Conservation (phyloP, 164 flowering plant genomes). For the Stephania cephalantha region DNA sequence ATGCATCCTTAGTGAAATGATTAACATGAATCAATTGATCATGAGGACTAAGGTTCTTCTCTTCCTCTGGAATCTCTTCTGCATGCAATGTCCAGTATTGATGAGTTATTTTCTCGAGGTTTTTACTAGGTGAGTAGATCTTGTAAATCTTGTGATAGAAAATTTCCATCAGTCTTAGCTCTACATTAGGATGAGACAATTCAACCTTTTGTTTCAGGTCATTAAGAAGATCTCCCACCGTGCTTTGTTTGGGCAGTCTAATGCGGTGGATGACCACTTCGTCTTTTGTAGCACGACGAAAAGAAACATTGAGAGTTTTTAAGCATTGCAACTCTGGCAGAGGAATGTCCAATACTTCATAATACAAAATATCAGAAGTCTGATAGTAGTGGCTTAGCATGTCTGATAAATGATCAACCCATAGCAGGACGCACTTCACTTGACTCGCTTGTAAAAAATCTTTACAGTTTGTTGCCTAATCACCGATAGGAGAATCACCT, state of each 20-base stretch:
- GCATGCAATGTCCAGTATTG: slow-evolving; percentile 89
- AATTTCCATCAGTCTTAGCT: slow-evolving; percentile 59
- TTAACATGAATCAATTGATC: slow-evolving; percentile 79
- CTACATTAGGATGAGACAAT: slow-evolving; percentile 52
- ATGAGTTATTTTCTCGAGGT: slow-evolving; percentile 77
- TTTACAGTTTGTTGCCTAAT: too few species aligned
- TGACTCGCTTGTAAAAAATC: too few species aligned
- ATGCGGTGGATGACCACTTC: slow-evolving; percentile 45
- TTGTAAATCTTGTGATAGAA: slow-evolving; percentile 64
- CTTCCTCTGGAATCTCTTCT: slow-evolving; percentile 89
- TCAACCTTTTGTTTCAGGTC: slow-evolving; percentile 55
- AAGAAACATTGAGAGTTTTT: slow-evolving; percentile 47
- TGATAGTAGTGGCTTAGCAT: slow-evolving; percentile 67
- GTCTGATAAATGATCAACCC: slow-evolving; percentile 55
- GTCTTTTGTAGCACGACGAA: slow-evolving; percentile 40
- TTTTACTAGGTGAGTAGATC: slow-evolving; percentile 71
- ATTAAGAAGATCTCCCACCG: slow-evolving; percentile 49
- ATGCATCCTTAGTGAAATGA: slow-evolving; percentile 60
- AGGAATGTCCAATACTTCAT: slow-evolving; percentile 79
- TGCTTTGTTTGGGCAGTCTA: slow-evolving; percentile 55
- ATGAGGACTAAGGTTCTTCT: slow-evolving; percentile 65
- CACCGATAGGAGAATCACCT: too few species aligned
- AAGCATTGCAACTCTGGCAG: slow-evolving; percentile 64
- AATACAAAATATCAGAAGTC: slow-evolving; percentile 74
- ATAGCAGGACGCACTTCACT: too few species aligned